These are phyloP conservation scores for Gynostemma pentaphyllum DNA, from an alignment of 306 rosid genomes.

Conservation along the genomic window DNA sequence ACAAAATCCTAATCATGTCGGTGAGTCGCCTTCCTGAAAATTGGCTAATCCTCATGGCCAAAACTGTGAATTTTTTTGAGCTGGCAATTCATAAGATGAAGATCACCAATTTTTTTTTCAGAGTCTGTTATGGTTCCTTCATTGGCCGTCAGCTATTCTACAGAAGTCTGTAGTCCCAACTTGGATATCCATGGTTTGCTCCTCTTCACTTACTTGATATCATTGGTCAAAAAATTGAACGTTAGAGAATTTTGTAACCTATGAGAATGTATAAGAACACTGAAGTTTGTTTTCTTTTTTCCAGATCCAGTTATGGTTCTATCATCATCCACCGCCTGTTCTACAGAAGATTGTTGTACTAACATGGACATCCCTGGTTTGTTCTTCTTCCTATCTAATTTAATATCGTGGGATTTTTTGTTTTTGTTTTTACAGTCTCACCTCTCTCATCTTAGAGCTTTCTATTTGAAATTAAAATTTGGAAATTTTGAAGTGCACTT, in stretches of 20 bases:
- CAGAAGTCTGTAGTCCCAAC: conserved; percentile 17
- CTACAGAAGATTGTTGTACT: conserved; percentile 16
- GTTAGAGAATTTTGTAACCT: conserved; percentile 16
- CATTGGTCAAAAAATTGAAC: conserved; percentile 16
- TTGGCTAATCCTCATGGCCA: background rate
- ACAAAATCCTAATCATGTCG: conserved; percentile 17
- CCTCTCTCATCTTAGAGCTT: too few relatives aligned
- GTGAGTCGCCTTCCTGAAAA: conserved; percentile 13
- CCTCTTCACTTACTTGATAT: conserved; percentile 2
- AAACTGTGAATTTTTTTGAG: background rate
- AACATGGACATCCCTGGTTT: conserved; percentile 35
- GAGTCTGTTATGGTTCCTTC: conserved; percentile 7
- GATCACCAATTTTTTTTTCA: conserved; percentile 3
- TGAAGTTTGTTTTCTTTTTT: background rate
- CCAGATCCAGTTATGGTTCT: conserved; percentile 1
- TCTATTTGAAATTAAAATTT: too few relatives aligned
- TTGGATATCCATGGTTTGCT: conserved; percentile 41
- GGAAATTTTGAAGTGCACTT: too few relatives aligned
- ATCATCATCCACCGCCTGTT: conserved; percentile 11
- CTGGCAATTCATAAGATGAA: conserved; percentile 25
- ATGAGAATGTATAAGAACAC: conserved; percentile 16
- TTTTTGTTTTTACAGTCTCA: too few relatives aligned
- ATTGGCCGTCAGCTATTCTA: conserved; percentile 14
- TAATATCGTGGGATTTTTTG: background rate
- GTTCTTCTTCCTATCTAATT: conserved; percentile 4